These are phyloP conservation scores for Entomortierella chlamydospora DNA, from an alignment of 192 early-diverging fungal genomes.

Conservation along the genomic window DNA sequence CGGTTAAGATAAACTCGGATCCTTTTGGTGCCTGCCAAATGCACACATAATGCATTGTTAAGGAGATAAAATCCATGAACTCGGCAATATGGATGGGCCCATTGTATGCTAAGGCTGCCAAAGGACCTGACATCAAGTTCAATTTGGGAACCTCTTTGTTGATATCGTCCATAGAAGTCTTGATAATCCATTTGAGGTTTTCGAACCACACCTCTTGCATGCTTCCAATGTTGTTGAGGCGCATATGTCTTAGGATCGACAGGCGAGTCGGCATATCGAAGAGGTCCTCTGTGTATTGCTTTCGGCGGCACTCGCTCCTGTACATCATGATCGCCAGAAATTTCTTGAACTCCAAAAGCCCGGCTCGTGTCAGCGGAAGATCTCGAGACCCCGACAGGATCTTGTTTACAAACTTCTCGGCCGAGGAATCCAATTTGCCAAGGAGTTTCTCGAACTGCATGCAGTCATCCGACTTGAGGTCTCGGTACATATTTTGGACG, in stretches of 20 bases:
- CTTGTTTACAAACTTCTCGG: slow-evolving; percentile 13
- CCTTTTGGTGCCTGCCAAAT: slow-evolving; percentile 52
- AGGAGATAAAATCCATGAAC: slow-evolving; percentile 5
- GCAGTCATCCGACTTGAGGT: slow-evolving; percentile 10
- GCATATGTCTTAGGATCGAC: slow-evolving; percentile 28
- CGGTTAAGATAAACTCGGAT: slow-evolving; percentile 50
- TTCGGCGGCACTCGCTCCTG: slow-evolving; percentile 22
- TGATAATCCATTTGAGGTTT: slow-evolving; percentile 47
- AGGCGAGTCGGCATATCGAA: slow-evolving; percentile 8
- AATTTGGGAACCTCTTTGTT: background rate
- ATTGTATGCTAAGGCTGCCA: background rate
- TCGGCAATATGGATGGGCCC: slow-evolving; percentile 27
- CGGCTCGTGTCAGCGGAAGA: slow-evolving; percentile 7
- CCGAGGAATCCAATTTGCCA: slow-evolving; percentile 15
- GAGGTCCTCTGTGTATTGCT: slow-evolving; percentile 20
- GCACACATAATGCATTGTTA: slow-evolving; percentile 20
- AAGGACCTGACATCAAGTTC: too few relatives aligned
- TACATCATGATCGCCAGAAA: slow-evolving; percentile 48
- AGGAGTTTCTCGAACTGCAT: slow-evolving; percentile 48
- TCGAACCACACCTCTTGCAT: slow-evolving; percentile 51
- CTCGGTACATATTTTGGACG: slow-evolving; percentile 15
- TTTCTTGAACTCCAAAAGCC: slow-evolving; percentile 26
- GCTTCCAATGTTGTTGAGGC: slow-evolving; percentile 17
- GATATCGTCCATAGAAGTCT: slow-evolving; percentile 23
- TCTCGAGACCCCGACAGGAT: slow-evolving; percentile 14